These are phyloP conservation scores for Pichia inconspicua DNA, from an alignment of 1,139 yeast species.

Conservation along the genomic window DNA sequence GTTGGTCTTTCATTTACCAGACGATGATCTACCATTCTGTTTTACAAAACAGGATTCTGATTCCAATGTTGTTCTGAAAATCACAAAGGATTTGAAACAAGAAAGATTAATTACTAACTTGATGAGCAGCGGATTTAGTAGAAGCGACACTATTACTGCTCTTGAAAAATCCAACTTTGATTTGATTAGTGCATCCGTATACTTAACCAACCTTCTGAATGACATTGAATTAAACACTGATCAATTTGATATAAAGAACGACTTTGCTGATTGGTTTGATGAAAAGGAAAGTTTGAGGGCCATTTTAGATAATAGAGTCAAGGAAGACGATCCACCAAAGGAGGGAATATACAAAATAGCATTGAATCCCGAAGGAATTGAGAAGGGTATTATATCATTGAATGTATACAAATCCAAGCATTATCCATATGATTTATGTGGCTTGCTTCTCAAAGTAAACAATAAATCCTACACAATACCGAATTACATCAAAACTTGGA, in stretches of 20 bases:
- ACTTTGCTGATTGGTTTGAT: slow-evolving; percentile 52
- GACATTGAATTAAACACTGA: not conserved
- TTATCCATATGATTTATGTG: slow-evolving; percentile 59
- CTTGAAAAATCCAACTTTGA: slow-evolving; percentile 37
- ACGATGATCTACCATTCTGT: slow-evolving; percentile 74
- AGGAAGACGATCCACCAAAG: slow-evolving; percentile 23
- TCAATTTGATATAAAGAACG: slow-evolving; percentile 4
- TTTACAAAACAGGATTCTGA: slow-evolving; percentile 40
- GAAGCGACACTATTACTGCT: slow-evolving; percentile 50
- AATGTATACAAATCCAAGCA: slow-evolving; percentile 43
- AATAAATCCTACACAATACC: slow-evolving; percentile 48
- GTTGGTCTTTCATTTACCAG: slow-evolving; percentile 83
- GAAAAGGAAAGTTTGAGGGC: slow-evolving; percentile 65
- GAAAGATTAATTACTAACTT: slow-evolving; percentile 51
- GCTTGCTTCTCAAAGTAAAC: slow-evolving; percentile 48
- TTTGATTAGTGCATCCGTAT: slow-evolving; percentile 46
- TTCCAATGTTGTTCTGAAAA: slow-evolving; percentile 40
- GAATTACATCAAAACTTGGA: slow-evolving; percentile 64
- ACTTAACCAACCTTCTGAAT: slow-evolving; percentile 32
- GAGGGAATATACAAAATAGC: slow-evolving; percentile 28
- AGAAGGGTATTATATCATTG: slow-evolving; percentile 34
- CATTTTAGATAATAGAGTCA: slow-evolving; percentile 38
- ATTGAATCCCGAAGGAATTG: slow-evolving; percentile 31
- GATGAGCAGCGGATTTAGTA: slow-evolving; percentile 60
- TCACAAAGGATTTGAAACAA: slow-evolving; percentile 37